These are phyloP conservation scores for Fulvia fulva DNA, from an alignment of 2,329 filamentous ascomycete genomes.

Conservation along the genomic window DNA sequence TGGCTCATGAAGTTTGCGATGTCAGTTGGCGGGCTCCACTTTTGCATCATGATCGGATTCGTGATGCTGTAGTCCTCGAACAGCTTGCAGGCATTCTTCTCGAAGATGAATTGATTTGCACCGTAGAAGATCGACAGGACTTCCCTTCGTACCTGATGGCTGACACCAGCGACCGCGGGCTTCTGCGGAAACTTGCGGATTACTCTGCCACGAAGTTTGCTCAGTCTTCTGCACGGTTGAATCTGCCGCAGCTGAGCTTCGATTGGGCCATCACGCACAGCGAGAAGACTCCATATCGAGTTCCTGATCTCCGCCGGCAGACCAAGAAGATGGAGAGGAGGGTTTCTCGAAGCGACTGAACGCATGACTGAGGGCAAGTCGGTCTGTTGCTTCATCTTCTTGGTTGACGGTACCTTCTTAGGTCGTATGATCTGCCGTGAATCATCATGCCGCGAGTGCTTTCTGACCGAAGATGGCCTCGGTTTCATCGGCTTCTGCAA, in stretches of 20 bases:
- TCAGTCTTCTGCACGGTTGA: conserved; percentile 12
- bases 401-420: conserved; percentile 1
- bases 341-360: conserved; percentile 9
- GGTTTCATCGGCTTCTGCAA: conserved; percentile 7
- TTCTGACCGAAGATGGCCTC: conserved; percentile 1
- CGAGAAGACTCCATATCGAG: conserved; percentile 15
- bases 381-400: conserved; percentile 3
- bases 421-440: neutral
- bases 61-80: conserved; percentile 15
- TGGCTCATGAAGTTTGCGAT: conserved; percentile 11
- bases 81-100: conserved; percentile 13
- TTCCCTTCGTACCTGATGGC: conserved; percentile 18
- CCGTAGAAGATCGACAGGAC: conserved; percentile 22
- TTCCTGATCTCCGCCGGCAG: conserved; percentile 23
- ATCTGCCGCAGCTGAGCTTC: conserved; percentile 20
- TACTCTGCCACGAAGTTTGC: conserved; percentile 4
- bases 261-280: conserved; percentile 12
- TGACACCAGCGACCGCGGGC: conserved; percentile 13
- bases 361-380: neutral
- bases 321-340: conserved; percentile 15
- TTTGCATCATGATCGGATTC: conserved; percentile 9
- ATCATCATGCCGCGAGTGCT: conserved; percentile 6
- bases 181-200: conserved; percentile 20
- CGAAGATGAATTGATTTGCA: conserved; percentile 16
- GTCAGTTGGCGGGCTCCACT: conserved; percentile 14